A percentile compares a stretch with the other conserved stretches of the same genome.
Conservation (phyloP, 352 stramenopile genomes). For the Phytophthora citricola region DNA sequence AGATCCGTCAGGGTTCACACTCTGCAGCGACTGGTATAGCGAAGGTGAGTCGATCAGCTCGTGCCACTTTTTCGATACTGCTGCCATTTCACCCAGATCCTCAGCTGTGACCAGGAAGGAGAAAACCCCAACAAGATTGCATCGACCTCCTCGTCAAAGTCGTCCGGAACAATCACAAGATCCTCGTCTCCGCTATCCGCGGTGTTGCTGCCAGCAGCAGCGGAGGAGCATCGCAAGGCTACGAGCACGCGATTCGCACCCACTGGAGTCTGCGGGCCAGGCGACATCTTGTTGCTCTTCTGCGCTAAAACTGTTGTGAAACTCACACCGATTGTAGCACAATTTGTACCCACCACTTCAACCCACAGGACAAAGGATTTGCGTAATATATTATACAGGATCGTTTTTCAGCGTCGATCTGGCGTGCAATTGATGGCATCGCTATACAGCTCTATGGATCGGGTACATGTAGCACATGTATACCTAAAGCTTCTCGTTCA, state of each 20-base stretch:
- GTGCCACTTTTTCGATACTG: slow-evolving; percentile 50
- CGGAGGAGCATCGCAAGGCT: background rate
- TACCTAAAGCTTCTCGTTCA: too few species aligned
- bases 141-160: background rate
- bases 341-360: too few species aligned
- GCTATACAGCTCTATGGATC: too few species aligned
- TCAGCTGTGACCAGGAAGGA: background rate
- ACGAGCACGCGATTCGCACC: background rate
- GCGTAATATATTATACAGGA: too few species aligned
- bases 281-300: too few species aligned
- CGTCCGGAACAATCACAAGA: background rate
- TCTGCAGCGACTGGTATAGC: slow-evolving; percentile 57
- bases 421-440: too few species aligned
- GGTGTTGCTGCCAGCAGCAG: too few species aligned
- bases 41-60: slow-evolving; percentile 61
- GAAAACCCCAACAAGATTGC: slow-evolving; percentile 1
- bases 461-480: too few species aligned
- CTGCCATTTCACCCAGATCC: background rate
- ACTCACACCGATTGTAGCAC: too few species aligned
- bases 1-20: slow-evolving; percentile 57
- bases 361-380: too few species aligned
- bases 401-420: too few species aligned
- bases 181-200: background rate
- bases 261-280: background rate
- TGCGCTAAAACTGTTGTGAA: too few species aligned